Evolutionary conservation across 805 yeast genomes (phyloP), one percentile per base, ranked within the genome.

Genomic region (Blastobotrys robertii): DNA sequence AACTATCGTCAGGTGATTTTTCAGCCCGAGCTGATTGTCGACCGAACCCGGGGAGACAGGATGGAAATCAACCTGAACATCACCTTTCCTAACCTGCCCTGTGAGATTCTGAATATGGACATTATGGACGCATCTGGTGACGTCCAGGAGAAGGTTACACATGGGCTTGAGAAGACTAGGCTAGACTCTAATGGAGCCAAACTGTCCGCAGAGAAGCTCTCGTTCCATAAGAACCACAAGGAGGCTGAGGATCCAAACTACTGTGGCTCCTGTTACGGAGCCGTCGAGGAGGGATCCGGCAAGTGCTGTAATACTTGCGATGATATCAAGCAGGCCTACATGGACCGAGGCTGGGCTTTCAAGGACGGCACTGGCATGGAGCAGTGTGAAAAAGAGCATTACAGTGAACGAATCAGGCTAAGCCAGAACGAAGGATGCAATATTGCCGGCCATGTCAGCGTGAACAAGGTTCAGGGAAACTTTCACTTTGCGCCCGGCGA

Each of bases 401-500:
- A 84, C 60, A 94, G 85, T 22, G 56, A 67, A n/a, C 68, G 65
- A 35, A 62, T 88, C 41, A 70, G 67, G 40, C 72, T 69, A 11
- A 72, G 81, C 53, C 65, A 84, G 42, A 58, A 69, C 44, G 95
- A 90, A 64, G 98, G 98, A 22, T 92, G 98, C 64, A 73, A 94
- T 50, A 70, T 92, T 34, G 72, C 73, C 49, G 98, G 98, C 28
- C 69, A 73, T 15, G 81, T 94, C 5, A 68, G 76, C 52, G 76
- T 92, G 56, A 84, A 84, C 63, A 77, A 94, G 64, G 82, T 92
- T 36, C 79, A 82, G 15, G 98, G 98, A 38, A 83, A 85, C 56
- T 65, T 92, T 49, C 97, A 92, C 66, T 87, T 92, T 70, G 96
- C 97, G 1, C 97, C 98, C 3, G 98, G 98, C 34, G 77, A 82